Percentiles rank a stretch among this genome's conserved stretches.
Conservation (phyloP, 2,329 filamentous ascomycete genomes). For the Monilinia laxa region DNA sequence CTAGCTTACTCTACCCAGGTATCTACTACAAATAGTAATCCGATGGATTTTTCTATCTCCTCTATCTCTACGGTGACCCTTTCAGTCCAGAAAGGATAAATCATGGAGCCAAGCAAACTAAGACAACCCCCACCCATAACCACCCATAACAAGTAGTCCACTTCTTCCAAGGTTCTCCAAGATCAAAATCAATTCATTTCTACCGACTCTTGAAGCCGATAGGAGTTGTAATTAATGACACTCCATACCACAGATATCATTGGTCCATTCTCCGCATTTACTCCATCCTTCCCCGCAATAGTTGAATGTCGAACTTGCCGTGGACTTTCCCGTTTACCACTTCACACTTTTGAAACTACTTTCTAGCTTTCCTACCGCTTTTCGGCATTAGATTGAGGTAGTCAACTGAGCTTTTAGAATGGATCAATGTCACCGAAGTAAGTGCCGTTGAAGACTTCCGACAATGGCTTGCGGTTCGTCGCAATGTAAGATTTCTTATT, state of each 20-base stretch:
- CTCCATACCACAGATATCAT: conserved; percentile 2
- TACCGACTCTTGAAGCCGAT: conserved; percentile 27
- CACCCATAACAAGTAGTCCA: neutral
- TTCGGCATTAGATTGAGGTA: conserved; percentile 15
- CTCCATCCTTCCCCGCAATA: conserved; percentile 15
- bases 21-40: too few relatives aligned
- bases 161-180: neutral
- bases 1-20: too few relatives aligned
- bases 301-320: conserved; percentile 18
- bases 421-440: conserved; percentile 1
- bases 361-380: neutral
- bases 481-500: conserved; percentile 12
- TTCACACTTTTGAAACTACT: neutral
- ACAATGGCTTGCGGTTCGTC: neutral
- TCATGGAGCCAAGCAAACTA: neutral
- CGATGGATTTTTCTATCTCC: too few relatives aligned
- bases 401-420: neutral
- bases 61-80: neutral
- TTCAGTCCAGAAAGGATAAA: too few relatives aligned
- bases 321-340: conserved; percentile 7
- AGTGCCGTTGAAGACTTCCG: conserved; percentile 13
- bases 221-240: conserved; percentile 9
- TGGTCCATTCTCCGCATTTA: conserved; percentile 1
- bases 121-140: neutral
- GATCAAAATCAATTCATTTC: neutral